Conservation (phyloP, 352 stramenopile genomes). For the Globisporangium polare region DNA sequence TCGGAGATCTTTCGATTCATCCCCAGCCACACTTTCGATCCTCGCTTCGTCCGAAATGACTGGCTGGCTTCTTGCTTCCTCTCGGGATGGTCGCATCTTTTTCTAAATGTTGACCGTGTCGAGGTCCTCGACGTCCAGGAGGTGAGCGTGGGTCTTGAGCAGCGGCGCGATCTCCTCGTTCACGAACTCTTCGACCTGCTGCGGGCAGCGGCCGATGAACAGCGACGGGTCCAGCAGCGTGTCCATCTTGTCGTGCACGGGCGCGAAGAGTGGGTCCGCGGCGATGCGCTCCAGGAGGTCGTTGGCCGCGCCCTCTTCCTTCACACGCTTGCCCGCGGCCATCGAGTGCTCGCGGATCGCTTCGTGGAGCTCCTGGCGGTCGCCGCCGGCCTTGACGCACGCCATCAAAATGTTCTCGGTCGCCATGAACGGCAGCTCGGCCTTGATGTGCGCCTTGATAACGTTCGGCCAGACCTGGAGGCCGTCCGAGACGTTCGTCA, state of each 20-base stretch:
- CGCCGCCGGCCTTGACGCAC: slow-evolving; percentile 97
- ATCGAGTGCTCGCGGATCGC: slow-evolving; percentile 98
- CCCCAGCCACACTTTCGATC: no score
- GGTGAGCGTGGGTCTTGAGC: slow-evolving; percentile 83
- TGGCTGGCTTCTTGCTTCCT: not conserved
- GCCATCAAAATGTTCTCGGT: slow-evolving; percentile 99
- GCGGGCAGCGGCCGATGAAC: slow-evolving; percentile 96
- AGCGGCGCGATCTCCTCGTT: slow-evolving; percentile 93
- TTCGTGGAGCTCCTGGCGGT: slow-evolving; percentile 97
- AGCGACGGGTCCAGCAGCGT: slow-evolving; percentile 94
- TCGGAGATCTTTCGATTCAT: no score
- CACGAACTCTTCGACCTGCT: slow-evolving; percentile 97
- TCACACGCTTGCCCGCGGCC: slow-evolving; percentile 96
- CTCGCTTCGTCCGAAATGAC: no score
- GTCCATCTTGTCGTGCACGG: slow-evolving; percentile 95
- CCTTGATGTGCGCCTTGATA: slow-evolving; percentile 96
- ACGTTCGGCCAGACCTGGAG: slow-evolving; percentile 95
- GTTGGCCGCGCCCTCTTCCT: slow-evolving; percentile 97
- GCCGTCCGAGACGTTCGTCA: slow-evolving; percentile 96
- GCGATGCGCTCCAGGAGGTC: slow-evolving; percentile 97
- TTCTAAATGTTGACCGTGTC: slow-evolving; percentile 96
- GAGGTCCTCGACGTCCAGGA: slow-evolving; percentile 91
- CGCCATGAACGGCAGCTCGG: slow-evolving; percentile 99
- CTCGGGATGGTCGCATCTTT: not conserved
- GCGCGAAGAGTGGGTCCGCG: slow-evolving; percentile 91